Evolutionary conservation across 495 filamentous ascomycete genomes (phyloP), one percentile per base, ranked within the genome.

Genomic region (Sporormia fimetaria): DNA sequence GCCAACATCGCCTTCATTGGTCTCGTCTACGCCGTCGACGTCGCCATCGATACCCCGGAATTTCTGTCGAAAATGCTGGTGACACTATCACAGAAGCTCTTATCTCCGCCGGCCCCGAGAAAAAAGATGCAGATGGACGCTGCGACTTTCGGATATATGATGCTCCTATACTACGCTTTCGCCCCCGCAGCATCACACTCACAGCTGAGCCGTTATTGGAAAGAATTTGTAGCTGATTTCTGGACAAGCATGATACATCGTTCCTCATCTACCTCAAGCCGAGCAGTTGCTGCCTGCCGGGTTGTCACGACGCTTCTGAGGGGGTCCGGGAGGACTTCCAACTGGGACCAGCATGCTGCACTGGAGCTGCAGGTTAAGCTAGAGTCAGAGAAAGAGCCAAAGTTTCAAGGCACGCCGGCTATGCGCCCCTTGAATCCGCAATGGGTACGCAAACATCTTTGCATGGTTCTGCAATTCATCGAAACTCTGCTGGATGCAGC

Each of bases 1-100:
- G 85, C 87, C 16, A 81, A 84, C 44, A 57, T 76, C 17, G 84
- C 84, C 5, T 95, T 87, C 85, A 82, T 78, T 51, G 76, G 80
- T 27, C 70, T 95, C 26, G 71, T 93, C 31, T 90, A 76, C 50
- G 73, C 74, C 11, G 63, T 81, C 30, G 68, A 73, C 32, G 68
- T 76, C 1, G 71, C 75, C 38, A 72, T 76, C 32, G 63, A 67
- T 2, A 81, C 82, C 0, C 66, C 70, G 20, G 59, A 55, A 1
- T 70, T 66, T 17, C 65, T 82, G 38, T 57, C 86, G 9, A 67
- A 66, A 5, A 81, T 82, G 50, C 67, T 96, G 1, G 70, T 69
- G 34, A 71, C 76, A 23, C 81, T 88, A 0, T 67, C 90, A 23
- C 57, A 71, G 9, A 71, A 69, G 3, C 84, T 87, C 41, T 64